Conservation (phyloP, 2,329 filamentous ascomycete genomes). For the Domatiomyces globalis region DNA sequence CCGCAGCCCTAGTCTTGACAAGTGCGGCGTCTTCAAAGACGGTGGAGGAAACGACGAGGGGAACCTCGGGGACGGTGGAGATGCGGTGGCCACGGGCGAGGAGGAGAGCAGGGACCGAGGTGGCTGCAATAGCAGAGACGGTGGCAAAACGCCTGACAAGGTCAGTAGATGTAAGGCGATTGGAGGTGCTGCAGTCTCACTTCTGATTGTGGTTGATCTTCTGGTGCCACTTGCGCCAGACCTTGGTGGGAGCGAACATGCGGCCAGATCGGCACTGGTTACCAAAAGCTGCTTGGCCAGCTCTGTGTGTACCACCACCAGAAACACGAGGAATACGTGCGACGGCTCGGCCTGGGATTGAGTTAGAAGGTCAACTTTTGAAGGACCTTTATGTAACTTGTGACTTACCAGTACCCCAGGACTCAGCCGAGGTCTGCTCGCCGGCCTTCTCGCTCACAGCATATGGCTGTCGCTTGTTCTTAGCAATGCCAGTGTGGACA, state of each 20-base stretch:
- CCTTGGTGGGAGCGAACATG: constrained; percentile 99
- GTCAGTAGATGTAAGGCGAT: constrained; percentile 3
- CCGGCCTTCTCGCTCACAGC: constrained; percentile 99
- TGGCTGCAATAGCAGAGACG: constrained; percentile 91
- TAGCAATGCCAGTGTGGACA: constrained; percentile 96
- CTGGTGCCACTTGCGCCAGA: constrained; percentile 99
- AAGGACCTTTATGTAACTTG: constrained; percentile 9
- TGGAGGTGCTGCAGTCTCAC: constrained; percentile 35
- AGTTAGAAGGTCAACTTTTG: constrained; percentile 6
- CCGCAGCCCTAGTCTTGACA: constrained; percentile 76
- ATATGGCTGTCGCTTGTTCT: constrained; percentile 99
- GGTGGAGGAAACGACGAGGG: constrained; percentile 85
- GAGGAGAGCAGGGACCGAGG: constrained; percentile 84
- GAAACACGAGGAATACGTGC: constrained; percentile 99
- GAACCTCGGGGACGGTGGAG: constrained; percentile 83
- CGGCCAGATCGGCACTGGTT: constrained; percentile 99
- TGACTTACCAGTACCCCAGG: constrained; percentile 93
- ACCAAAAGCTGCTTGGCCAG: constrained; percentile 98
- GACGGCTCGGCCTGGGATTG: constrained; percentile 74
- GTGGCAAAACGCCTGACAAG: constrained; percentile 75
- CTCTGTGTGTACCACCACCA: constrained; percentile 99
- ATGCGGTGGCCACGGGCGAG: constrained; percentile 95
- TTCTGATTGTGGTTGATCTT: constrained; percentile 99
- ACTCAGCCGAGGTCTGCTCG: constrained; percentile 99
- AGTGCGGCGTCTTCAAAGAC: constrained; percentile 67